Conservation (phyloP, 192 early-diverging fungal species). For the Blastocladiella britannica region DNA sequence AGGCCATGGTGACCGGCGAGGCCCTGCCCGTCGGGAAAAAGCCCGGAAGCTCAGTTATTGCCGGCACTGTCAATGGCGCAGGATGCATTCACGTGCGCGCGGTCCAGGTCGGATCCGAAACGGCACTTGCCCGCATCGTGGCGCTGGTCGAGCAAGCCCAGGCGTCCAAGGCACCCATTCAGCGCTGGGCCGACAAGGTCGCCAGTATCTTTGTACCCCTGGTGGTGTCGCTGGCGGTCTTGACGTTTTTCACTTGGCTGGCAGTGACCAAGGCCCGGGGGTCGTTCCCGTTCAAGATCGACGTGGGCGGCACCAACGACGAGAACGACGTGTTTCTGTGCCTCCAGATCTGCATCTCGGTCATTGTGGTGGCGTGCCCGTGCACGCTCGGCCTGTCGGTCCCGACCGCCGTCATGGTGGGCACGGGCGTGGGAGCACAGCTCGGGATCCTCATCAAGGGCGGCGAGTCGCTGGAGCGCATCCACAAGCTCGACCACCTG, state of each 20-base stretch:
- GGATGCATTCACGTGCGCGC: constrained; percentile 71
- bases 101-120: constrained; percentile 69
- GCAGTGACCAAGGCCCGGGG: constrained; percentile 25
- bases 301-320: constrained; percentile 19
- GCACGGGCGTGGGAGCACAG: constrained; percentile 86
- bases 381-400: constrained; percentile 90
- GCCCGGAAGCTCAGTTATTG: constrained; percentile 46
- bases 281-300: constrained; percentile 16
- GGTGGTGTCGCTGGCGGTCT: constrained; percentile 47
- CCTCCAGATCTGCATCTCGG: constrained; percentile 76
- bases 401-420: constrained; percentile 97
- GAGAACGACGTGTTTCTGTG: constrained; percentile 44
- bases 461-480: constrained; percentile 61
- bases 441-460: constrained; percentile 94
- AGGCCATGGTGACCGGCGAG: constrained; percentile 94
- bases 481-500: constrained; percentile 57
- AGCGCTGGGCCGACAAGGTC: constrained; percentile 71
- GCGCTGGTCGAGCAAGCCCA: constrained; percentile 84
- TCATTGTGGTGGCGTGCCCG: constrained; percentile 91
- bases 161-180: constrained; percentile 84
- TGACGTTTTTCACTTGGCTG: constrained; percentile 63
- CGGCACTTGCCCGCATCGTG: constrained; percentile 78
- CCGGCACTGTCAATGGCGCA: constrained; percentile 84
- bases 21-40: constrained; percentile 53
- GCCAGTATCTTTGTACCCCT: constrained; percentile 80